Conservation (phyloP, 768 basidiomycete genomes). For the Polyporus arcularius region DNA sequence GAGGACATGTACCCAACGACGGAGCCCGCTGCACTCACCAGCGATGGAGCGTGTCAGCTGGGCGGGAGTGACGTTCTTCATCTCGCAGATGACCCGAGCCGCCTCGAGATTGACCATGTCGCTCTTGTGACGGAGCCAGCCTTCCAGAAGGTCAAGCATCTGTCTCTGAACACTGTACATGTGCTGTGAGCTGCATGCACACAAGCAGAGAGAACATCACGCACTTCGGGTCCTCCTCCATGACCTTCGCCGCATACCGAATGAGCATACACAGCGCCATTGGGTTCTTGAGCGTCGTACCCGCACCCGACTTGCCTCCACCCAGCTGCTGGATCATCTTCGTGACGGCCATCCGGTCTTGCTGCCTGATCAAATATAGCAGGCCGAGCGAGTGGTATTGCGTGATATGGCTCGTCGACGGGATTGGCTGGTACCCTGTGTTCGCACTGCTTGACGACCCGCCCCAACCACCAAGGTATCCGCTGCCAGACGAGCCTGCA, state of each 20-base stretch:
- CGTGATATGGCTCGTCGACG: conserved; percentile 88
- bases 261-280: conserved; percentile 99
- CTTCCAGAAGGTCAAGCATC: conserved; percentile 92
- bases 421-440: conserved; percentile 72
- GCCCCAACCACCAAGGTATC: conserved; percentile 73
- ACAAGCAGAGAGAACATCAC: conserved; percentile 32
- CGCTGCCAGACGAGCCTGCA: conserved; percentile 43
- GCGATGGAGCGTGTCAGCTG: conserved; percentile 89
- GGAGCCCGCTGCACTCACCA: conserved; percentile 48
- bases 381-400: conserved; percentile 97
- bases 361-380: conserved; percentile 92
- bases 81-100: conserved; percentile 95
- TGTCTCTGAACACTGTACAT: conserved; percentile 77
- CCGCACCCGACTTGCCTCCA: conserved; percentile 81
- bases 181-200: background rate
- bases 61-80: conserved; percentile 75
- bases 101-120: conserved; percentile 99
- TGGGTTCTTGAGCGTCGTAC: conserved; percentile 86
- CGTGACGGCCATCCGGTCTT: conserved; percentile 98
- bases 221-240: conserved; percentile 98
- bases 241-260: conserved; percentile 96
- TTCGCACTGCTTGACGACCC: conserved; percentile 49
- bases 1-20: too few relatives aligned
- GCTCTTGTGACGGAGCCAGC: conserved; percentile 96
- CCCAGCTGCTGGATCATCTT: conserved; percentile 99